These are phyloP conservation scores for Eimeria maxima DNA, from an alignment of 169 alveolate genomes.

Conservation along the genomic window DNA sequence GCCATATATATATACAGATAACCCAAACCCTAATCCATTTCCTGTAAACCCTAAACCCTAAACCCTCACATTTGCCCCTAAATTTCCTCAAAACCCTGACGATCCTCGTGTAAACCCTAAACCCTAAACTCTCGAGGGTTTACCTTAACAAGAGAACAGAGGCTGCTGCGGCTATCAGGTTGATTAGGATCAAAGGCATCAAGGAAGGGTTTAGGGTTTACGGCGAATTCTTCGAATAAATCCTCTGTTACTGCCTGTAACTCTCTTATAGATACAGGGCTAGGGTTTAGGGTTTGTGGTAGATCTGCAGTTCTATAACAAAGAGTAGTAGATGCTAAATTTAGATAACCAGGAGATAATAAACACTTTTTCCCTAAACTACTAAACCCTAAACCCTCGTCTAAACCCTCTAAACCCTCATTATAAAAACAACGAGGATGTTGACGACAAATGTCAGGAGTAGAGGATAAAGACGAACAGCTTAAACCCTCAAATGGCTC, in stretches of 20 bases:
- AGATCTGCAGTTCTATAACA: not conserved
- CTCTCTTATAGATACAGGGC: not conserved
- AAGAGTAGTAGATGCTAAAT: slow-evolving; percentile 40
- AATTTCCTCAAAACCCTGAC: not conserved
- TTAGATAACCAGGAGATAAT: slow-evolving; percentile 23
- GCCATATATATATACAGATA: too few relatives aligned
- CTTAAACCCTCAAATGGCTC: slow-evolving; percentile 64
- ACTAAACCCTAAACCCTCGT: too few relatives aligned
- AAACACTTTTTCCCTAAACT: too few relatives aligned
- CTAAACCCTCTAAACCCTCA: not conserved
- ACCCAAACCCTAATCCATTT: too few relatives aligned
- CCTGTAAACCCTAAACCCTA: slow-evolving; percentile 23
- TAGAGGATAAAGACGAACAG: slow-evolving; percentile 32
- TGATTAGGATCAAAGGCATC: not conserved
- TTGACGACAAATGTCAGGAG: not conserved
- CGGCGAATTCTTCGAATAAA: slow-evolving; percentile 43
- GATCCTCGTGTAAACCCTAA: not conserved
- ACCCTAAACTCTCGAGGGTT: not conserved
- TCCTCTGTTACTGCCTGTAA: slow-evolving; percentile 33
- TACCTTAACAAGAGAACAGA: slow-evolving; percentile 9
- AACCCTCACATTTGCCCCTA: not conserved
- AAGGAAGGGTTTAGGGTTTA: not conserved
- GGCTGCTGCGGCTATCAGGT: not conserved
- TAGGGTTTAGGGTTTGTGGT: not conserved
- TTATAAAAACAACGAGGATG: slow-evolving; percentile 72